Conservation (phyloP, 768 basidiomycete species). For the Trametes cubensis region DNA sequence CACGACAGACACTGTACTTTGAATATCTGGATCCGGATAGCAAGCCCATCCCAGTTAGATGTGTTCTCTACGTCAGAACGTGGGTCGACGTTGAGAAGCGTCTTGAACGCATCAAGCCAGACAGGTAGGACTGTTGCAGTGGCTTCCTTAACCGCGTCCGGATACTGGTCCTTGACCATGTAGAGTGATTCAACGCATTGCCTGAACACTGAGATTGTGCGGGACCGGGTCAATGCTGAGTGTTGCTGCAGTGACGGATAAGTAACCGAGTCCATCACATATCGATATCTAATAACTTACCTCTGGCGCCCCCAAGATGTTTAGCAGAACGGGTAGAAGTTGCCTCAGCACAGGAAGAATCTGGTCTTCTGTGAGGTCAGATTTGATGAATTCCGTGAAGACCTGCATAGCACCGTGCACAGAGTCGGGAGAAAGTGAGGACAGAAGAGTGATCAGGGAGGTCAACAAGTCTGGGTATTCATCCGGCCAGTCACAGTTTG, state of each 20-base stretch:
- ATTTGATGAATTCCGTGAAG: slow-evolving; percentile 90
- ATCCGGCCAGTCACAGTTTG: slow-evolving; percentile 94
- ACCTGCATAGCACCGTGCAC: slow-evolving; percentile 98
- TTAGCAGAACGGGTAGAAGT: slow-evolving; percentile 82
- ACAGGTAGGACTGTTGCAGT: slow-evolving; percentile 77
- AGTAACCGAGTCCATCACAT: neutral
- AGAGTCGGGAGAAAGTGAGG: slow-evolving; percentile 67
- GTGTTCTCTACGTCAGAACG: slow-evolving; percentile 59
- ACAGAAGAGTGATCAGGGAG: slow-evolving; percentile 74
- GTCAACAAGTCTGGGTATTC: slow-evolving; percentile 89
- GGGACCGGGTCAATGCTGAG: slow-evolving; percentile 78
- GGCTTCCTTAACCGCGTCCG: slow-evolving; percentile 83
- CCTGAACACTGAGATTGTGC: slow-evolving; percentile 85
- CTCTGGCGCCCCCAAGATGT: slow-evolving; percentile 76
- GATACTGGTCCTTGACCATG: slow-evolving; percentile 94
- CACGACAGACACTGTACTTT: slow-evolving; percentile 51
- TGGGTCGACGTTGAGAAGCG: slow-evolving; percentile 68
- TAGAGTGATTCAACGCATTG: slow-evolving; percentile 89
- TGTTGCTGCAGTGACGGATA: slow-evolving; percentile 45
- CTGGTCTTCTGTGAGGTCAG: slow-evolving; percentile 93
- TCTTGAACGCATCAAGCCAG: slow-evolving; percentile 91
- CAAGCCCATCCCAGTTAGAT: slow-evolving; percentile 78
- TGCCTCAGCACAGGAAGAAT: slow-evolving; percentile 88
- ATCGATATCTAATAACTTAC: slow-evolving; percentile 41
- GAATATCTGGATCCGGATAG: slow-evolving; percentile 82